Base-by-base conservation (phyloP, 257 asterid genomes). In the Voacanga thouarsii region DNA sequence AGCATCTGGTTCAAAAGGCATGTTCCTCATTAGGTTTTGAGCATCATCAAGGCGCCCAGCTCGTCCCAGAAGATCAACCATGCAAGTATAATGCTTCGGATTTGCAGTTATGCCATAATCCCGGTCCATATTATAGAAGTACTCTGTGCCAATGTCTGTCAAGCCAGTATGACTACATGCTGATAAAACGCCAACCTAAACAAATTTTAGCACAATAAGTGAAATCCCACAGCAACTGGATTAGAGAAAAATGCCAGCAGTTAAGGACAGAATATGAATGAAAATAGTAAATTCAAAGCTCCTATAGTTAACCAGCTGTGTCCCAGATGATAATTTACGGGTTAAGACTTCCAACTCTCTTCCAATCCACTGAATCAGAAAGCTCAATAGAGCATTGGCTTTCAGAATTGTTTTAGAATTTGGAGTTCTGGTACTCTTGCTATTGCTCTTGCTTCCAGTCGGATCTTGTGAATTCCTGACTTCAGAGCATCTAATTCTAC, bases 1-100 rank as follows among this genome's bases (percentile, higher is more conserved):
- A 82, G 99, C 97, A 67, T 95, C 97, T 57, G 99, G 96, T 81
- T 93, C 96, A 21, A 90, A 88, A 53, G 98, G 93, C 97, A 93
- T 91, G 65, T 73, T 83, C 75, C 57, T 84, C 86, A 95, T 88
- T 68, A 93, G 86, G 72, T 86, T 83, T 79, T 90, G 90, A 77
- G 99, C 99, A n/a, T 93, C 97, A 64, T 86, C 88, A 56, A 95
- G 87, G 68, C 87, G 89, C 55, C 99, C 98, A 15, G 97, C 96
- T 85, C 97, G 97, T 60, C 98, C 98, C 61, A 93, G 76, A 74
- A 95, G 97, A 87, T 93, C 99, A 75, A 95, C 88, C 89, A 95
- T 84, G 90, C 97, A 93, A 75, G 94, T 90, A 56, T 93, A 95
- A 76, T 95, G 99, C 90, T 88, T 92, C 43, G 98, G 82, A 70